Evolutionary conservation across 1,284 basidiomycete species (phyloP), one percentile per base, ranked within the genome.

Genomic region (Rhodotorula sp.): DNA sequence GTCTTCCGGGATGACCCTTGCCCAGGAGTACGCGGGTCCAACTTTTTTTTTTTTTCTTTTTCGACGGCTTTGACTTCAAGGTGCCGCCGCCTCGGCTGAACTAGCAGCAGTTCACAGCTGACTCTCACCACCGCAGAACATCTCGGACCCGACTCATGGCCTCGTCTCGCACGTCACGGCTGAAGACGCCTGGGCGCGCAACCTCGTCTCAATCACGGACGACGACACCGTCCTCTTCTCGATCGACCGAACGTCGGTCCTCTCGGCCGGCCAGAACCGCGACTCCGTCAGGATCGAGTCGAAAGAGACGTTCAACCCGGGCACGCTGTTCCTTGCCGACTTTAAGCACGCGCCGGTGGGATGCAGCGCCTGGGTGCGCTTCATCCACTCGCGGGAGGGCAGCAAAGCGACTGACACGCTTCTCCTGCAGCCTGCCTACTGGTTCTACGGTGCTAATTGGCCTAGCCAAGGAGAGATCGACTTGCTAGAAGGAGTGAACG

Each of bases 401-500:
- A 9, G 50, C 50, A 5, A 23, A 23, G 16, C 5, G 50, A 7
- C 16, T 76, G 75, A 70, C 5, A 44, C 9, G 12, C 13, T 14
- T 61, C 48, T 49, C 14, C 56, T 61, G 67, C 42, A 69, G 77
- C 77, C 77, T 14, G 77, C 71, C 27, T 77, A 64, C 54, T 78
- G 74, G 76, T 70, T 70, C 23, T 58, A 53, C 64, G 70, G 60
- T 63, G 65, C 63, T 8, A 64, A 72, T 34, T 78, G 77, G 77
- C 77, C 77, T 4, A 44, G 25, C 19, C 14, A 45, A 44, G 57
- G 57, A n/a, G 23, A 42, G 57, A 44, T 41, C 41, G 55, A 57
- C 57, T 3, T n/a, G n/a, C 25, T 45, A n/a, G n/a, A 17, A 3
- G n/a, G 25, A 12, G 13, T 48, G 27, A 19, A 41, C 45, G 4